These are phyloP conservation scores for Globisporangium splendens DNA, from an alignment of 352 stramenopile genomes.

Conservation along the genomic window DNA sequence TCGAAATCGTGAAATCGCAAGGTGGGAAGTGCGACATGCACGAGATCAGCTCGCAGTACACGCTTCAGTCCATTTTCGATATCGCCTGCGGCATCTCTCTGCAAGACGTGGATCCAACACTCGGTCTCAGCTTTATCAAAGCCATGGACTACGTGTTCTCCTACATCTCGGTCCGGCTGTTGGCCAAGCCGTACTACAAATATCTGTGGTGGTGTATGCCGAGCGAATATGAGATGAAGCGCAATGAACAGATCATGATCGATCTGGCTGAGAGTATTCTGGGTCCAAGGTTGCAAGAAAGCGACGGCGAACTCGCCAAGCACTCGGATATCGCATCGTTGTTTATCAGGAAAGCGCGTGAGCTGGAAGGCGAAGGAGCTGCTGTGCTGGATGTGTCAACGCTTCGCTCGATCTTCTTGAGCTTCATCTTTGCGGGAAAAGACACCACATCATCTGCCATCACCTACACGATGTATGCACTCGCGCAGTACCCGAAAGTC, in stretches of 20 bases:
- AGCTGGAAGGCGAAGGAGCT: slow-evolving; percentile 9
- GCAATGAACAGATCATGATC: slow-evolving; percentile 19
- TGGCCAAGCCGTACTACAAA: slow-evolving; percentile 53
- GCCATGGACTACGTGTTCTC: slow-evolving; percentile 4
- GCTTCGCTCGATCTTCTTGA: slow-evolving; percentile 2
- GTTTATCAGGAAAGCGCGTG: slow-evolving; percentile 47
- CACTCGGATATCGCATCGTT: slow-evolving; percentile 44
- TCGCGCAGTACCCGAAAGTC: slow-evolving; percentile 50
- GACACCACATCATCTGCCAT: not conserved
- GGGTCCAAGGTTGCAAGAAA: slow-evolving; percentile 29
- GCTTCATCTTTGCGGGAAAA: not conserved
- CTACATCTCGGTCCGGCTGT: not conserved
- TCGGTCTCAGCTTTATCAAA: not conserved
- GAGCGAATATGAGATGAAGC: slow-evolving; percentile 39
- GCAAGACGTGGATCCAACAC: not conserved
- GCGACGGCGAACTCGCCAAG: slow-evolving; percentile 19
- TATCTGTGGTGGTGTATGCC: slow-evolving; percentile 52
- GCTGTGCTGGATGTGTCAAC: not conserved
- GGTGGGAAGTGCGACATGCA: slow-evolving; percentile 1
- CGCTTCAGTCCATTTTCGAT: slow-evolving; percentile 2
- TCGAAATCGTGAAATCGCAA: not conserved
- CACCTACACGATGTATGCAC: slow-evolving; percentile 43
- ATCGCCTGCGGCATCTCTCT: not conserved
- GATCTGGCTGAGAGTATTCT: slow-evolving; percentile 41
- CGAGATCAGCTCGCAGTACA: not conserved